Evolutionary conservation across 257 asterid genomes (phyloP).

Genomic region (Solanum chilense): DNA sequence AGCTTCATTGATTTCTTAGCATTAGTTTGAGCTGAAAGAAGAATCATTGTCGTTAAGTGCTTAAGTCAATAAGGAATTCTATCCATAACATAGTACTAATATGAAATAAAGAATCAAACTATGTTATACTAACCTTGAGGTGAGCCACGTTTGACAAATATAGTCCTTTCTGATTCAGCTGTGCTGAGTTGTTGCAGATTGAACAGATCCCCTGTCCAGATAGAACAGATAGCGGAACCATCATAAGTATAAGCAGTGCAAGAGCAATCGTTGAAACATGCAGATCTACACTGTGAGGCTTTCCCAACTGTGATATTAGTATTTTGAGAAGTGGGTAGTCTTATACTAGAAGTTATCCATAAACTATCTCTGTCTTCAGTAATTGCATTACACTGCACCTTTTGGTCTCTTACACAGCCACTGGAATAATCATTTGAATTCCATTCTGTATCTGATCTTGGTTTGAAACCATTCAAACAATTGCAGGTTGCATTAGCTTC

Average conservation of each 20-base stretch:
- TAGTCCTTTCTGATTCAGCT: neutral
- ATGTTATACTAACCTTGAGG: neutral
- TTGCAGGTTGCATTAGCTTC: conserved; percentile 16
- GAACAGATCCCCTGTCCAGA: neutral
- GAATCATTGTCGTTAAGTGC: neutral
- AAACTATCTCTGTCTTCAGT: neutral
- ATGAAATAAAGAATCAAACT: too few relatives aligned
- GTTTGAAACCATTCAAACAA: conserved; percentile 26
- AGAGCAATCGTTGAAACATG: neutral
- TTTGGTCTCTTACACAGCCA: neutral
- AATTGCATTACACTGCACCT: neutral
- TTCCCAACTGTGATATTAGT: neutral
- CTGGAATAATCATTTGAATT: conserved; percentile 17
- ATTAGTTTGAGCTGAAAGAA: neutral
- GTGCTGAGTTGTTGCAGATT: neutral
- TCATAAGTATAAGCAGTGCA: conserved; percentile 1
- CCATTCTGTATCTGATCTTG: conserved; percentile 17
- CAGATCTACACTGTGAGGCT: neutral
- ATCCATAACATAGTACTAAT: too few relatives aligned
- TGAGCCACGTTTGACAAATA: too few relatives aligned
- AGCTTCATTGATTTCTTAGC: neutral
- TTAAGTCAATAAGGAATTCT: too few relatives aligned
- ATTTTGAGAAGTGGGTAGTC: neutral
- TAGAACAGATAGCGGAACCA: neutral
- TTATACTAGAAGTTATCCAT: neutral